Base-by-base conservation (phyloP, 2,329 filamentous ascomycete genomes). In the Colletotrichum limetticola region DNA sequence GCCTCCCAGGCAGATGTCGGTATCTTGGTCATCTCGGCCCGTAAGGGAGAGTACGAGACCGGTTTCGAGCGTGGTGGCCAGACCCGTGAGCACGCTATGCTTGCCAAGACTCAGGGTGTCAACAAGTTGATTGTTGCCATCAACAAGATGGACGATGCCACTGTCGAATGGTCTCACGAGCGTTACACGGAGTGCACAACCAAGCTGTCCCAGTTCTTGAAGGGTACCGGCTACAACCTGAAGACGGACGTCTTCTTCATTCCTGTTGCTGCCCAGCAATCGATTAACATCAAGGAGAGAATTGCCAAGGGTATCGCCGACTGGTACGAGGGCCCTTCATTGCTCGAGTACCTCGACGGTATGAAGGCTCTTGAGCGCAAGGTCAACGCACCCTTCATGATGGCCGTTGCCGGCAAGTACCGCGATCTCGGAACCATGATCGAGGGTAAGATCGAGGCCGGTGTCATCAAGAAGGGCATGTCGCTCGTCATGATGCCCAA, bases 141-240 rank as follows among this genome's bases (percentile, higher is more conserved):
- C 82, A 99, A 99, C 91, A 99, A 99, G 89, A 99, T 99, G 97
- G 97, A 99, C 81, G 97, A 99, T 81, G 88, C 93, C 12, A 99
- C 97, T 3, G 97, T 99, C 64, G 91, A 98, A 80, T 99, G 97
- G 97, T 97, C 94, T 67, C 91, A 98, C 78, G 94, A 94, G 53
- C 92, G 97, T 69, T 99, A 95, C 86, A 92, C 94, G 79, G 97
- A 99, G 85, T 99, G 97, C 84, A 95, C 92, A 4, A 92, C 92
- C 76, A 99, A 98, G 86, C 91, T 99, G 62, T 83, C 91, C 19
- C 90, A 92, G 77, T 98, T 98, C 88, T 86, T 99, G 75, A 98
- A 98, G 86, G 94, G 91, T 66, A 93, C 97, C 12, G 96, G 96
- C 30, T 98, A 98, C 87, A 97, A 97, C 85, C 88, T 95, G 49